Evolutionary conservation across 352 stramenopile genomes (phyloP).

Genomic region (Elongisporangium senticosum): DNA sequence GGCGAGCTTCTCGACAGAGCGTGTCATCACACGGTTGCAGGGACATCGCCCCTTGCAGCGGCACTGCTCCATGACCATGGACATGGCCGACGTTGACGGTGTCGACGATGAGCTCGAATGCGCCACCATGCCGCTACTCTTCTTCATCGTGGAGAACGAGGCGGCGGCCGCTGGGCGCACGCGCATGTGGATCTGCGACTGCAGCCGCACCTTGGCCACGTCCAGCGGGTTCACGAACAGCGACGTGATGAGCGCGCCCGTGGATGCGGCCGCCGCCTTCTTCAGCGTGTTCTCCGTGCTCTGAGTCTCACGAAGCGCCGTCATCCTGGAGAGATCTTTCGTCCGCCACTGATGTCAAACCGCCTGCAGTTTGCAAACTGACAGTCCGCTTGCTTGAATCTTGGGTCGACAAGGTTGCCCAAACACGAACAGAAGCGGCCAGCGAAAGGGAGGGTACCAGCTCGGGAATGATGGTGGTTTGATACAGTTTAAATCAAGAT

Average conservation of each 20-base stretch:
- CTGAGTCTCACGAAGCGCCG: neutral
- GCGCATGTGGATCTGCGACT: conserved; percentile 53
- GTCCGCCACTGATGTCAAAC: neutral
- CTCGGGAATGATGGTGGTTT: conserved; percentile 8
- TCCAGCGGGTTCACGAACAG: conserved; percentile 83
- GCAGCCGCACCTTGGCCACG: conserved; percentile 77
- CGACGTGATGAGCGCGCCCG: conserved; percentile 66
- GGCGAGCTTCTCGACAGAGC: conserved; percentile 34
- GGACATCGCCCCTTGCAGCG: conserved; percentile 40
- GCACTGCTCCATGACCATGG: conserved; percentile 28
- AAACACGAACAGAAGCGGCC: neutral
- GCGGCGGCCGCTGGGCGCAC: conserved; percentile 3
- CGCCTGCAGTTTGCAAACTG: neutral
- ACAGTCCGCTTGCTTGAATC: neutral
- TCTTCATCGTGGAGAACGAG: conserved; percentile 3
- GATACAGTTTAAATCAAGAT: neutral
- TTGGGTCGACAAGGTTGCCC: neutral
- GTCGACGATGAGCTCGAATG: neutral
- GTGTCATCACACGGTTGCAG: conserved; percentile 49
- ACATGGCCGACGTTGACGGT: conserved; percentile 8
- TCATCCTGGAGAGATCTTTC: neutral
- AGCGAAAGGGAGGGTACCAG: neutral
- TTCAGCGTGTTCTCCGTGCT: conserved; percentile 38
- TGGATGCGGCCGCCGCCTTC: conserved; percentile 65
- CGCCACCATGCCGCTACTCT: neutral